A percentile compares a stretch with the other conserved stretches of the same genome.
Evolutionary conservation across 805 yeast genomes (phyloP).

Genomic region (Hemisphaericaspora nanyangensis): DNA sequence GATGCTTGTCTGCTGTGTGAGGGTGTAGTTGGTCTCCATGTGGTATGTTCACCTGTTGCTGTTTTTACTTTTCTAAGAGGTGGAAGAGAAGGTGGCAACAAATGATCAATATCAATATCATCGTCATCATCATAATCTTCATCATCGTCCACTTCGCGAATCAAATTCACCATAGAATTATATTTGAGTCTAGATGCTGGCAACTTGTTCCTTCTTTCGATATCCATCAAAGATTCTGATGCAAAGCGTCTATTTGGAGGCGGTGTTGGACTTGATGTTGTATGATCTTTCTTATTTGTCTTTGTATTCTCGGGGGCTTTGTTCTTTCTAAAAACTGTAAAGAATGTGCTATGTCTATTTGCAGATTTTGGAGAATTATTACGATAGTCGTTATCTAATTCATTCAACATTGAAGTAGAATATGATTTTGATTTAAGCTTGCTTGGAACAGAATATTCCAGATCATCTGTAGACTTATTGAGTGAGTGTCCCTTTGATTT

Average conservation of each 20-base stretch:
- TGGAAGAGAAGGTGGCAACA: not conserved
- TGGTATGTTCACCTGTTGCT: no score
- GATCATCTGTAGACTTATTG: conserved; percentile 5
- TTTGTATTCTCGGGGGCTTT: conserved; percentile 15
- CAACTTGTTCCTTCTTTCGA: no score
- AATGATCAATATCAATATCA: not conserved
- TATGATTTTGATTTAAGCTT: conserved; percentile 23
- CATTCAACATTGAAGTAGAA: conserved; percentile 20
- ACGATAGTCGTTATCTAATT: not conserved
- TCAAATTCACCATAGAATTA: conserved; percentile 14
- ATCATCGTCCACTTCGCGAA: conserved; percentile 27
- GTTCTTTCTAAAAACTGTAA: conserved; percentile 20
- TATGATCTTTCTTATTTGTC: not conserved
- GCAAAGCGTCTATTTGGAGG: conserved; percentile 3
- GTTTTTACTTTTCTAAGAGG: no score
- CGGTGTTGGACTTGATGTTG: conserved; percentile 7
- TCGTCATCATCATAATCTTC: conserved; percentile 17
- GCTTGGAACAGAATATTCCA: conserved; percentile 4
- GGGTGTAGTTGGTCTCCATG: no score
- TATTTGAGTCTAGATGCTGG: not conserved
- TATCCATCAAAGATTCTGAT: no score
- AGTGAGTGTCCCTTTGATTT: conserved; percentile 29
- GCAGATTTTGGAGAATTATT: not conserved
- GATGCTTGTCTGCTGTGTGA: no score
- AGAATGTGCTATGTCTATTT: conserved; percentile 3